Evolutionary conservation across 257 asterid genomes (phyloP).

Genomic region (Avicennia marina): DNA sequence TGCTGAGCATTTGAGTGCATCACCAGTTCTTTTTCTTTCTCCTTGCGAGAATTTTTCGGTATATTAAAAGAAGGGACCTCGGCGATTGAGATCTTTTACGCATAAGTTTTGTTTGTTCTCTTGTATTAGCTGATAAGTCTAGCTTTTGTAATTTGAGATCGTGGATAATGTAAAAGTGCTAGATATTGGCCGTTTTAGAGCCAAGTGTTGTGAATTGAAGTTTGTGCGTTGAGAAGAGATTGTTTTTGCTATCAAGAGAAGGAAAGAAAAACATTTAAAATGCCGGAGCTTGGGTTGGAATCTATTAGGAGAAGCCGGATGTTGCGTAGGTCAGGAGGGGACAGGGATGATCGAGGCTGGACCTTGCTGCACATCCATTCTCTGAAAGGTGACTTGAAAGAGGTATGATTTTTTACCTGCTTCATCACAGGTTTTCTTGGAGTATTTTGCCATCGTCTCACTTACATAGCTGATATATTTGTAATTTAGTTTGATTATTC

Average conservation of each 20-base stretch:
- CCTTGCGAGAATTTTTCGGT: background rate
- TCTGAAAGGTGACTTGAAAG: slow-evolving; percentile 76
- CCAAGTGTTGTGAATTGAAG: slow-evolving; percentile 15
- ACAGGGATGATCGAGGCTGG: slow-evolving; percentile 95
- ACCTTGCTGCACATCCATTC: slow-evolving; percentile 75
- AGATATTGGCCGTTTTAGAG: slow-evolving; percentile 1
- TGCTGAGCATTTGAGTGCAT: slow-evolving; percentile 6
- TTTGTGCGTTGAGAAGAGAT: background rate
- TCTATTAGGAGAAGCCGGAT: slow-evolving; percentile 42
- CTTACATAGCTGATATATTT: background rate
- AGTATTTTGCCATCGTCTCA: background rate
- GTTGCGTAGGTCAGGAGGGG: slow-evolving; percentile 37
- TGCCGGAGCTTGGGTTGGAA: slow-evolving; percentile 53
- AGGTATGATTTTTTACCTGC: slow-evolving; percentile 38
- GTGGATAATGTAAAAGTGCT: background rate
- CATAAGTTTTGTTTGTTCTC: background rate
- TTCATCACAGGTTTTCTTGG: background rate
- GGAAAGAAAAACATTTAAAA: slow-evolving; percentile 4
- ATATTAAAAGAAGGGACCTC: background rate
- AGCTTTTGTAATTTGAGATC: slow-evolving; percentile 1
- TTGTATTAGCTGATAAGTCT: background rate
- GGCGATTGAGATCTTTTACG: slow-evolving; percentile 13
- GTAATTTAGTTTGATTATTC: slow-evolving; percentile 1
- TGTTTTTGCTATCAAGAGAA: slow-evolving; percentile 7
- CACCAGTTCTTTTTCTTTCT: slow-evolving; percentile 6